Conservation (phyloP, 2,329 filamentous ascomycete genomes). For the Fonsecaea nubica region DNA sequence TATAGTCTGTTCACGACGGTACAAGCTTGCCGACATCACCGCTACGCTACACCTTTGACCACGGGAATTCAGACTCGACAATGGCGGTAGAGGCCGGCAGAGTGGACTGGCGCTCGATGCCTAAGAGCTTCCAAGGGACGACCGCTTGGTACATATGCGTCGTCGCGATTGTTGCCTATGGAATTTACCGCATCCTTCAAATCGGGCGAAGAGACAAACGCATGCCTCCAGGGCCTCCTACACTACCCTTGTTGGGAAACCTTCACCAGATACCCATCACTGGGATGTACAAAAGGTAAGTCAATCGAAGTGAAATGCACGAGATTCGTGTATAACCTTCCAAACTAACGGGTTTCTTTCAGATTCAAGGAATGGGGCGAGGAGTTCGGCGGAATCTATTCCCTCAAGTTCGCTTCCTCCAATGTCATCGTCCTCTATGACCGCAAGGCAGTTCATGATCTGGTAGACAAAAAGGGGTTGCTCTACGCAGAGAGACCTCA, state of each 20-base stretch:
- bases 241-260: constrained; percentile 16
- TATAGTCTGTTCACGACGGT: no score
- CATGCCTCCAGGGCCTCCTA: constrained; percentile 19
- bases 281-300: constrained; percentile 10
- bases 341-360: no score
- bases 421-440: constrained; percentile 19
- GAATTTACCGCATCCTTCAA: background rate
- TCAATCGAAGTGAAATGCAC: no score
- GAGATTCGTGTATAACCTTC: no score
- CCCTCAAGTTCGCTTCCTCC: constrained; percentile 13
- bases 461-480: constrained; percentile 18
- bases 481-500: constrained; percentile 19
- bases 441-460: constrained; percentile 18
- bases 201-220: constrained; percentile 16
- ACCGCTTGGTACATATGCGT: no score
- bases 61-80: no score
- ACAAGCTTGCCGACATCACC: no score
- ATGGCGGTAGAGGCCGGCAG: no score
- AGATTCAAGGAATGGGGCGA: constrained; percentile 21
- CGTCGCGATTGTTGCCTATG: no score
- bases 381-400: constrained; percentile 14
- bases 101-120: no score
- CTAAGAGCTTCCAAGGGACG: no score
- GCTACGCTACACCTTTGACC: no score
- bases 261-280: constrained; percentile 10